Evolutionary conservation across 169 alveolate species (phyloP), one percentile per base, ranked within the genome.

Genomic region (Eimeria falciformis): DNA sequence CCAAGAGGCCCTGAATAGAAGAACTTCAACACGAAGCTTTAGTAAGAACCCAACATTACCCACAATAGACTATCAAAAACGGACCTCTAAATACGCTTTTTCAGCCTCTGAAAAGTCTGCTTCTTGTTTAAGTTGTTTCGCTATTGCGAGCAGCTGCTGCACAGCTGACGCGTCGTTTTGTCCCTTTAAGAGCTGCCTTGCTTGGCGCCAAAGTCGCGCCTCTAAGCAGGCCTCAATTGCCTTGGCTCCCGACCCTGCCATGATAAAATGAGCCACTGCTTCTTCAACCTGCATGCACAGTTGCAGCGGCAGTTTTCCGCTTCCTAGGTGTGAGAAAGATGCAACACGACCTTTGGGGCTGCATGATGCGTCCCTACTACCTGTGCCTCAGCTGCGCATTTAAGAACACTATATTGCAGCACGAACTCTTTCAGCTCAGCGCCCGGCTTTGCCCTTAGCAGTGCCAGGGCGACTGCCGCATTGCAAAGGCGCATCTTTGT

Each of bases 61-160:
- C 23, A 62, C 73, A 5, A 62, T 3, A 17, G 73, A 37, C 33
- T 33, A 33, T 33, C 2, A 12, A 29, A 6, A 25, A 73, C 25
- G 11, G 11, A 73, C 84, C 62, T 73, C 84, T 21, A 73, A 12
- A 17, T 73, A 73, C n/a, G 84, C 84, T 18, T 73, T 40, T 45
- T 33, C 84, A 11, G 84, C 84, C 33, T 73, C 84, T 43, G 23
- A 33, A 0, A 73, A 14, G 7, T 73, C 84, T 37, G 33, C 58
- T 73, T 40, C n/a, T 18, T 73, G 17, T 23, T 73, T 65, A 7
- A 73, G 84, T 40, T 73, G n/a, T 73, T 17, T 9, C 40, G 62
- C 84, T 33, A 73, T 5, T 3, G 23, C 43, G 11, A 69, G 81
- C 50, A 69, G 14, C 81, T 69, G 43, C 81, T 69, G 81, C 25